Conservation (phyloP, 2,329 filamentous ascomycete species). For the Didymella pomorum region DNA sequence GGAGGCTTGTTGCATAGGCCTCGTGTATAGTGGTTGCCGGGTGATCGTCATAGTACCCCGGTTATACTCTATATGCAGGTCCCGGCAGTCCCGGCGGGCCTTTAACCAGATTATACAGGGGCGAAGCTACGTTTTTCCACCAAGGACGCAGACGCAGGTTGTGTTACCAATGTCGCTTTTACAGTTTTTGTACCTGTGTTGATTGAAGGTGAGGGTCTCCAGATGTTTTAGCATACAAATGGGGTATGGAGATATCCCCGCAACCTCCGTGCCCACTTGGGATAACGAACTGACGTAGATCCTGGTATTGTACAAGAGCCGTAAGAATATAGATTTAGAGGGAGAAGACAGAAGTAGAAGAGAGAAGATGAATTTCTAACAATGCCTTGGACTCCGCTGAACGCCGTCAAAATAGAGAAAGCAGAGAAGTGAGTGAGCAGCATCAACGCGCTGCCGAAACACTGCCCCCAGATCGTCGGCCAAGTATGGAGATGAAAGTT, state of each 20-base stretch:
- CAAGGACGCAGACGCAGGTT: neutral
- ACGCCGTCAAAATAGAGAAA: constrained; percentile 2
- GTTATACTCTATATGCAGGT: constrained; percentile 14
- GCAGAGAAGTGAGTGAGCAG: neutral
- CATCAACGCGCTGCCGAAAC: neutral
- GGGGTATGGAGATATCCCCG: too few relatives aligned
- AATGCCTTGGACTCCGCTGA: neutral
- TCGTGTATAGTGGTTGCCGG: constrained; percentile 3
- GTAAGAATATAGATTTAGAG: too few relatives aligned
- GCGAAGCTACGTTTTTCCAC: constrained; percentile 12
- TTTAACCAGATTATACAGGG: constrained; percentile 18
- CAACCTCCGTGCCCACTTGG: too few relatives aligned
- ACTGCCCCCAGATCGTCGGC: neutral
- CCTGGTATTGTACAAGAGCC: neutral
- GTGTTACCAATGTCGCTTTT: neutral
- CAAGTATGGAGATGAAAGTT: neutral
- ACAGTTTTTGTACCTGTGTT: neutral
- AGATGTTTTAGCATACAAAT: too few relatives aligned
- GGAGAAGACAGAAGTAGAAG: neutral
- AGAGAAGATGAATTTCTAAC: neutral
- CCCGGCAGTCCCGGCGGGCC: constrained; percentile 19
- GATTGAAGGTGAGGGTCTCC: neutral
- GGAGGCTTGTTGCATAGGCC: neutral
- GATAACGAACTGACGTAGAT: too few relatives aligned
- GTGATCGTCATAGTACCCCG: constrained; percentile 13